Percentiles rank a stretch among this genome's conserved stretches.
These are phyloP conservation scores for Salvia rosmarinus DNA, from an alignment of 257 asterid species.

Conservation along the genomic window DNA sequence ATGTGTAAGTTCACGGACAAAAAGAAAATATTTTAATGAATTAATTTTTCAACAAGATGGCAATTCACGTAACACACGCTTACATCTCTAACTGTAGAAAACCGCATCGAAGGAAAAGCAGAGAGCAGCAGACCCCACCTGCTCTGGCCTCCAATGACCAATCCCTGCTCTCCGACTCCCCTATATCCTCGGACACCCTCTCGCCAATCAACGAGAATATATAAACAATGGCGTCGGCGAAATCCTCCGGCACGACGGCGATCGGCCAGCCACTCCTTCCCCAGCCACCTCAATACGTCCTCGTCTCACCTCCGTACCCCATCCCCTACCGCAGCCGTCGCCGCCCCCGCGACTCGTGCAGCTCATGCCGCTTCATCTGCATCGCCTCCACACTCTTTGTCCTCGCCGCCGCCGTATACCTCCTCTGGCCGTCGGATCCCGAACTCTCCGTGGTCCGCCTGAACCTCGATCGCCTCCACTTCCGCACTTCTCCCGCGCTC, in stretches of 20 bases:
- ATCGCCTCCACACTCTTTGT: conserved; percentile 41
- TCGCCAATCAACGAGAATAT: not conserved
- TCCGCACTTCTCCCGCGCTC: conserved; percentile 50
- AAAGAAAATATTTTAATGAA: too few species aligned
- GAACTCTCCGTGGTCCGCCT: conserved; percentile 63
- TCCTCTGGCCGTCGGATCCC: conserved; percentile 89
- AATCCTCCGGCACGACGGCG: conserved; percentile 40
- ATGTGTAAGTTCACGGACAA: too few species aligned
- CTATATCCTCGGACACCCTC: conserved; percentile 31
- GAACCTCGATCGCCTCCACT: conserved; percentile 49
- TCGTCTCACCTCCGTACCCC: conserved; percentile 56
- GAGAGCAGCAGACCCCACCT: conserved; percentile 24
- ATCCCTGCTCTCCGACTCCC: not conserved
- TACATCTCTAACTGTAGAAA: conserved; percentile 30
- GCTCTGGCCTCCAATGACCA: not conserved
- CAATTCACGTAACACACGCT: not conserved
- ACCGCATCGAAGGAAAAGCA: conserved; percentile 21
- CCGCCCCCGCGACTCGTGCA: conserved; percentile 41
- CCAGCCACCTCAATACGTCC: conserved; percentile 49
- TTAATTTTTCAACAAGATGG: too few species aligned
- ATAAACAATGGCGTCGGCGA: conserved; percentile 49
- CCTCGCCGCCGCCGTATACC: conserved; percentile 52
- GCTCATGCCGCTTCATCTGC: conserved; percentile 39
- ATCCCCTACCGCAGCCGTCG: conserved; percentile 42
- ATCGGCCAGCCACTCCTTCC: conserved; percentile 59